Evolutionary conservation across 1,139 yeast species (phyloP).

Genomic region (Saccharomyces hybrid): DNA sequence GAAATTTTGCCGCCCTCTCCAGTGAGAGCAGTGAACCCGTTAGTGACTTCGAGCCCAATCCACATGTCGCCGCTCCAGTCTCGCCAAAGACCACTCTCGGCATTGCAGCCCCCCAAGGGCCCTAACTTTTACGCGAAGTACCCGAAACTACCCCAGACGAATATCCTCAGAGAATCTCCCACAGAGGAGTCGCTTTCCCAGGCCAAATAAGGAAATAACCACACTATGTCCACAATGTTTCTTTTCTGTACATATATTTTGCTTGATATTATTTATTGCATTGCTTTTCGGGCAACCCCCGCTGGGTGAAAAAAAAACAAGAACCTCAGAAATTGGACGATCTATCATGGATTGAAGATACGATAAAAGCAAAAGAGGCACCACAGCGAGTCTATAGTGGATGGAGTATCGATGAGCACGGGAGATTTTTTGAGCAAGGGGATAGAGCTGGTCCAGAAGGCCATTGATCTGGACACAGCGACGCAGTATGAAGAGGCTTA

Average conservation of each 20-base stretch:
- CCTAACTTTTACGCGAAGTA: slow-evolving; percentile 24
- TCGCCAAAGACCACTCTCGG: slow-evolving; percentile 1
- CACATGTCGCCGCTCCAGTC: slow-evolving; percentile 2
- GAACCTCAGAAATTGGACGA: background rate
- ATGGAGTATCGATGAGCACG: slow-evolving; percentile 39
- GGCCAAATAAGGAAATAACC: background rate
- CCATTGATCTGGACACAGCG: slow-evolving; percentile 90
- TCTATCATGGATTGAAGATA: background rate
- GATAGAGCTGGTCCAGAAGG: slow-evolving; percentile 85
- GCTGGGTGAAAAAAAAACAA: background rate
- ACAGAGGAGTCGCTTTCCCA: background rate
- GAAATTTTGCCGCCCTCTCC: slow-evolving; percentile 30
- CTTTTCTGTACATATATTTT: background rate
- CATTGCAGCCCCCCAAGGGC: background rate
- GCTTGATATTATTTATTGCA: background rate
- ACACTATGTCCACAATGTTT: background rate
- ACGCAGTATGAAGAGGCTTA: slow-evolving; percentile 92
- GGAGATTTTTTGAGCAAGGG: slow-evolving; percentile 89
- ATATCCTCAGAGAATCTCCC: slow-evolving; percentile 10
- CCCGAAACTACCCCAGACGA: slow-evolving; percentile 28
- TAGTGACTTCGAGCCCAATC: slow-evolving; percentile 31
- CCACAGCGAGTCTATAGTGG: background rate
- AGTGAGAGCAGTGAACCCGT: slow-evolving; percentile 25
- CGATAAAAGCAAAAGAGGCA: background rate
- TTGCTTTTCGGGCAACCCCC: slow-evolving; percentile 1